Conservation (phyloP, 73 alveolate species). For the Durusdinium trenchii region DNA sequence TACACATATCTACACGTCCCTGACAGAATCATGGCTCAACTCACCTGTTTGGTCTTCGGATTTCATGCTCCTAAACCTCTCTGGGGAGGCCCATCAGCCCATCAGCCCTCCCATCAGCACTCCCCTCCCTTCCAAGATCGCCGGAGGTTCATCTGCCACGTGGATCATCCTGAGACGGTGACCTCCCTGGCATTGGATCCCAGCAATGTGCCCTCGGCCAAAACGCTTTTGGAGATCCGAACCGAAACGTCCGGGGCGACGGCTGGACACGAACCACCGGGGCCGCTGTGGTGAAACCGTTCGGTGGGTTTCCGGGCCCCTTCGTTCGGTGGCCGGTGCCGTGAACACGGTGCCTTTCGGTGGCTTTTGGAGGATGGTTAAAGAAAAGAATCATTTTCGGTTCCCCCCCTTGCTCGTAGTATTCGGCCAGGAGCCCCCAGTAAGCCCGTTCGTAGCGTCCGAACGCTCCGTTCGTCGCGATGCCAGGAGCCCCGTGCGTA, state of each 20-base stretch:
- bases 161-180: neutral
- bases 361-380: neutral
- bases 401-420: neutral
- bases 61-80: neutral
- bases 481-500: too few species aligned
- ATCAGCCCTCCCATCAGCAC: neutral
- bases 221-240: neutral
- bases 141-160: neutral
- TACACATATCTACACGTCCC: neutral
- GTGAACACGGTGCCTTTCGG: neutral
- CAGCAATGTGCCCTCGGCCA: too few species aligned
- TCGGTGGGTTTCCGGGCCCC: neutral
- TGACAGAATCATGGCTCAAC: neutral
- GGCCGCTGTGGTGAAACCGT: neutral
- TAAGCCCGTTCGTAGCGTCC: too few species aligned
- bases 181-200: neutral
- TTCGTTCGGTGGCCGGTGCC: neutral
- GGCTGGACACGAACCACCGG: neutral
- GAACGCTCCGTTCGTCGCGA: too few species aligned
- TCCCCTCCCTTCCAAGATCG: neutral
- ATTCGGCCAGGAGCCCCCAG: neutral
- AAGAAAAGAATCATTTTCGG: neutral
- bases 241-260: neutral
- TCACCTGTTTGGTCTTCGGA: neutral
- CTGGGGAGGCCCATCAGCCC: neutral